Evolutionary conservation across 768 basidiomycete species (phyloP).

Genomic region (Hysterangium stoloniferum): DNA sequence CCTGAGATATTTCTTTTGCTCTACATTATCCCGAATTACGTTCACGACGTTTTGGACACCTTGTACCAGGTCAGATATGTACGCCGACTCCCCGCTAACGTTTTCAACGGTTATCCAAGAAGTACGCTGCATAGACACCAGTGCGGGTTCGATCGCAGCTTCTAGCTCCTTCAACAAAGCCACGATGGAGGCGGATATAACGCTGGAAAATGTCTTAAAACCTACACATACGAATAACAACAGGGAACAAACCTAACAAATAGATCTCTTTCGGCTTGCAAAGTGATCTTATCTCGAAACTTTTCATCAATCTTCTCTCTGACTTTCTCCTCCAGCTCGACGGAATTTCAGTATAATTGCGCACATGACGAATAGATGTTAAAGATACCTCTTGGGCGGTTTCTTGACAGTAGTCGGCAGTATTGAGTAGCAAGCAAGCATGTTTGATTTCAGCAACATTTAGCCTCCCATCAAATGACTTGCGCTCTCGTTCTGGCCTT

Average conservation of each 20-base stretch:
- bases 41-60: slow-evolving; percentile 73
- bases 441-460: slow-evolving; percentile 72
- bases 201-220: slow-evolving; percentile 35
- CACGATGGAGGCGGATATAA: slow-evolving; percentile 77
- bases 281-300: slow-evolving; percentile 69
- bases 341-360: background rate
- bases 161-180: slow-evolving; percentile 82
- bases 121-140: slow-evolving; percentile 66
- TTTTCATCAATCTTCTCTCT: slow-evolving; percentile 71
- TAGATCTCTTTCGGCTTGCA: slow-evolving; percentile 80
- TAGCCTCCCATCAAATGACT: slow-evolving; percentile 72
- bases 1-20: slow-evolving; percentile 90
- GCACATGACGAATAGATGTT: background rate
- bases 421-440: slow-evolving; percentile 88
- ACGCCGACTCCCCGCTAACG: slow-evolving; percentile 82
- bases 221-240: background rate
- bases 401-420: slow-evolving; percentile 92
- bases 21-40: slow-evolving; percentile 68
- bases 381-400: slow-evolving; percentile 74
- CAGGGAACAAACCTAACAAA: slow-evolving; percentile 68
- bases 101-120: slow-evolving; percentile 74
- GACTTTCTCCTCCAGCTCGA: slow-evolving; percentile 87
- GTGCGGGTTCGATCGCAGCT: slow-evolving; percentile 68
- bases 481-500: slow-evolving; percentile 43
- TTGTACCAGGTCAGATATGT: slow-evolving; percentile 68